Conservation (phyloP, 106 monocot species). For the Platanthera guangdongensis region DNA sequence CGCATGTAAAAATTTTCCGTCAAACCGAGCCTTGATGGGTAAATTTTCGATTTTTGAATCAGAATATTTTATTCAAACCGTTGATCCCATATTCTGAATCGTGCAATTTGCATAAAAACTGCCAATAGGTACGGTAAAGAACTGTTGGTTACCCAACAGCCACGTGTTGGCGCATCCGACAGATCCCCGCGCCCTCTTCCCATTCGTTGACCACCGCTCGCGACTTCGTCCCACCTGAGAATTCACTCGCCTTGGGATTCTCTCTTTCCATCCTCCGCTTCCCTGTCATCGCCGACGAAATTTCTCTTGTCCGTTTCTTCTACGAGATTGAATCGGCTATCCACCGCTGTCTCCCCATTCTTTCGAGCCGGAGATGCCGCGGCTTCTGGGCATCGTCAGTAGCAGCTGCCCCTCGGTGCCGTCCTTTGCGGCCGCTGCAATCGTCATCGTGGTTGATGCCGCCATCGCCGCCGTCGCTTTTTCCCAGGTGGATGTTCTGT, state of each 20-base stretch:
- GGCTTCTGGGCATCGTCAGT: background rate
- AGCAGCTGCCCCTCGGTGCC: conserved; percentile 34
- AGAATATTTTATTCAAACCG: too few species aligned
- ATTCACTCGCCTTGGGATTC: background rate
- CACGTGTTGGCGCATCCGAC: background rate
- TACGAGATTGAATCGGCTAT: background rate
- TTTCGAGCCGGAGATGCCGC: background rate
- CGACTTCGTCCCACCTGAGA: background rate
- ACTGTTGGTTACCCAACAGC: background rate
- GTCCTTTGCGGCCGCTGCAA: conserved; percentile 17
- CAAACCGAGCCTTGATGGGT: too few species aligned
- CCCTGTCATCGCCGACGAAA: background rate
- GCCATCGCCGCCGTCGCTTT: conserved; percentile 53
- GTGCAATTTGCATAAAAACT: too few species aligned
- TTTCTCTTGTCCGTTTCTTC: background rate
- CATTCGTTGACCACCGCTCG: background rate
- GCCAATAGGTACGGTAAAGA: too few species aligned
- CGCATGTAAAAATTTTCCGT: too few species aligned
- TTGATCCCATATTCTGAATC: too few species aligned
- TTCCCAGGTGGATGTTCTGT: conserved; percentile 34
- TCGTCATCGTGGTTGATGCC: conserved; percentile 44
- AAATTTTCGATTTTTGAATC: too few species aligned
- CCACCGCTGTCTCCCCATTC: background rate
- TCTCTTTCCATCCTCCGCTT: background rate
- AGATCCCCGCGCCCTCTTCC: background rate